Evolutionary conservation across 495 filamentous ascomycete species (phyloP).

Genomic region (Extremus antarcticus): DNA sequence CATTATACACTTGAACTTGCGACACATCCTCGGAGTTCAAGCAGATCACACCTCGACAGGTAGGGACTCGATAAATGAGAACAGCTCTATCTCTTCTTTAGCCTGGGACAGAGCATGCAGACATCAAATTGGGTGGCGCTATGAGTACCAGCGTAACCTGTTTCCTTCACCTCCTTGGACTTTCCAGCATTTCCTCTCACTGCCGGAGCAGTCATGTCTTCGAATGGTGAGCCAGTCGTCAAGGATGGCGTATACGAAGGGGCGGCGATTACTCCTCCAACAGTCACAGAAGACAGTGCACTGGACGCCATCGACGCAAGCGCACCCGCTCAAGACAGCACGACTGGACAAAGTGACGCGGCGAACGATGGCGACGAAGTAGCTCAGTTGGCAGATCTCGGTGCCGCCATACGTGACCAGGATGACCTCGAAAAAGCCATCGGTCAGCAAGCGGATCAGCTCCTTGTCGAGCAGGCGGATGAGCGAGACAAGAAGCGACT

Average conservation of each 20-base stretch:
- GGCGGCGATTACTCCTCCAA: neutral
- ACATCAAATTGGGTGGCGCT: neutral
- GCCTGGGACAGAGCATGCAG: neutral
- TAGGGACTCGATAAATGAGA: no score
- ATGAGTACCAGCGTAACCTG: neutral
- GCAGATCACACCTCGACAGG: no score
- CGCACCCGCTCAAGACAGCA: neutral
- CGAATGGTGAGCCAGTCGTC: neutral
- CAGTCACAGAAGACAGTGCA: neutral
- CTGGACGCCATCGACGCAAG: neutral
- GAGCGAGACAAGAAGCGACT: conserved; percentile 79
- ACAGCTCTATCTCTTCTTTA: neutral
- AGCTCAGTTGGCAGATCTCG: conserved; percentile 8
- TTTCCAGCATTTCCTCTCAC: neutral
- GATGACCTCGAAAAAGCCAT: conserved; percentile 52
- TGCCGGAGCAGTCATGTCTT: neutral
- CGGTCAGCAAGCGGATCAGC: conserved; percentile 55
- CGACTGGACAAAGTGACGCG: neutral
- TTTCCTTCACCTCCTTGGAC: neutral
- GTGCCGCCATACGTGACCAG: conserved; percentile 64
- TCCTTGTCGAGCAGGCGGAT: conserved; percentile 72
- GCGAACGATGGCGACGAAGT: conserved; percentile 7
- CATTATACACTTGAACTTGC: no score
- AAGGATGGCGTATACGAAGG: neutral
- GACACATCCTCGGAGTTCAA: no score